A percentile compares a stretch with the other conserved stretches of the same genome.
These are phyloP conservation scores for Geopyxis carbonaria DNA, from an alignment of 495 filamentous ascomycete genomes.

Conservation along the genomic window DNA sequence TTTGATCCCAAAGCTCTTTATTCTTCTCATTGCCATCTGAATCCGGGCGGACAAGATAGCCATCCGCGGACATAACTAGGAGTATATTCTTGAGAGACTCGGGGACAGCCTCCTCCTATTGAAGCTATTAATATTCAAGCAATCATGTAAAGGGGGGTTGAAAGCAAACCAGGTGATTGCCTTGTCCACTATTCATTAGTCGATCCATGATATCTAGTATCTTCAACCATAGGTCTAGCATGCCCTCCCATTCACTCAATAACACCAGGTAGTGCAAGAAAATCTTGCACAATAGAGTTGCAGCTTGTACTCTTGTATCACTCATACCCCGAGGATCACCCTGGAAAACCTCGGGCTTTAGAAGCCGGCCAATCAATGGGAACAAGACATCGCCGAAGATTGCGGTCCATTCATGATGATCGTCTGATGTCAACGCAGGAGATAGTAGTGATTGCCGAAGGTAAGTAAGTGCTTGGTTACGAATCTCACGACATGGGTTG, in stretches of 20 bases:
- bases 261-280: constrained; percentile 87
- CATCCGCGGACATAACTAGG: constrained; percentile 83
- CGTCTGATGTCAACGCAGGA: constrained; percentile 52
- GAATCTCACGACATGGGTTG: constrained; percentile 88
- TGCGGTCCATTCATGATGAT: constrained; percentile 80
- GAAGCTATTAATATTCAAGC: constrained; percentile 5
- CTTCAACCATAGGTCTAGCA: constrained; percentile 81
- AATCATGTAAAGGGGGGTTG: background rate
- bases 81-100: constrained; percentile 94
- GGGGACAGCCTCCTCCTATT: constrained; percentile 79
- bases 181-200: constrained; percentile 90
- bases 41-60: constrained; percentile 61
- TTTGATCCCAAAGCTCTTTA: constrained; percentile 55
- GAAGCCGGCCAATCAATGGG: constrained; percentile 70
- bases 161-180: constrained; percentile 61
- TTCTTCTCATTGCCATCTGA: constrained; percentile 39
- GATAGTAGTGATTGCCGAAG: constrained; percentile 77
- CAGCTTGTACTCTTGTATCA: constrained; percentile 83
- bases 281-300: constrained; percentile 80
- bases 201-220: constrained; percentile 92
- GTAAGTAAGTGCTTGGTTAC: constrained; percentile 70
- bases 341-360: constrained; percentile 92
- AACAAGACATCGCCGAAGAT: constrained; percentile 93
- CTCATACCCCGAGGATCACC: constrained; percentile 87
- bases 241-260: constrained; percentile 69